A percentile compares a stretch with the other conserved stretches of the same genome.
Evolutionary conservation across 1,284 basidiomycete genomes (phyloP).

Genomic region (Agroathelia rolfsii): DNA sequence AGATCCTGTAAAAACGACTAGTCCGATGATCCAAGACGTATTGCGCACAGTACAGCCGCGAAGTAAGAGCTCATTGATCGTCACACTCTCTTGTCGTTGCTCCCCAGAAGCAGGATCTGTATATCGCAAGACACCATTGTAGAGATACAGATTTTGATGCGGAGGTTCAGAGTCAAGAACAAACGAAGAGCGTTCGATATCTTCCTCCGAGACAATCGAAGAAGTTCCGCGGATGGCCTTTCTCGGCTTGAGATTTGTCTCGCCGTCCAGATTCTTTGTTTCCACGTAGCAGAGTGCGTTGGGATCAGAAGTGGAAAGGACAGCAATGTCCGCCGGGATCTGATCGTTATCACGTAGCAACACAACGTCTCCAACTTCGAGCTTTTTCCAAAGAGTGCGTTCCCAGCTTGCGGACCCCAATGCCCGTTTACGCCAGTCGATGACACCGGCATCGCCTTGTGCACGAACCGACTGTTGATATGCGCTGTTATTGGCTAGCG

Average conservation of each 20-base stretch:
- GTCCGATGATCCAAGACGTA: conserved; percentile 88
- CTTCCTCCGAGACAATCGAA: conserved; percentile 78
- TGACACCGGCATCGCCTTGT: conserved; percentile 50
- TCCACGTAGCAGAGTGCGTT: conserved; percentile 85
- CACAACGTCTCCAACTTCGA: conserved; percentile 95
- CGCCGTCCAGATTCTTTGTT: conserved; percentile 94
- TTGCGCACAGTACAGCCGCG: conserved; percentile 92
- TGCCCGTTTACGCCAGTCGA: conserved; percentile 66
- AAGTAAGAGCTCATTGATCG: conserved; percentile 89
- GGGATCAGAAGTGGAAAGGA: conserved; percentile 79
- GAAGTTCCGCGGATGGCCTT: conserved; percentile 72
- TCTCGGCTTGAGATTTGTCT: conserved; percentile 91
- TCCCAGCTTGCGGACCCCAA: conserved; percentile 83
- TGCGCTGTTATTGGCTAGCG: conserved; percentile 31
- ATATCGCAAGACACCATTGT: conserved; percentile 81
- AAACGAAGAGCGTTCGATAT: conserved; percentile 81
- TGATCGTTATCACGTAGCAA: conserved; percentile 89
- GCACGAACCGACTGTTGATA: conserved; percentile 51
- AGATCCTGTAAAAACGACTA: conserved; percentile 90
- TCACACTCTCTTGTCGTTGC: conserved; percentile 55
- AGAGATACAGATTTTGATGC: conserved; percentile 87
- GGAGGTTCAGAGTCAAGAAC: conserved; percentile 89
- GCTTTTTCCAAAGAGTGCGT: conserved; percentile 95
- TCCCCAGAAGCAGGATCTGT: conserved; percentile 40
- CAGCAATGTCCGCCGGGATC: conserved; percentile 89